phyloP scores from a whole-genome alignment of 306 rosid genomes.

The Rosa multiflora region DNA sequence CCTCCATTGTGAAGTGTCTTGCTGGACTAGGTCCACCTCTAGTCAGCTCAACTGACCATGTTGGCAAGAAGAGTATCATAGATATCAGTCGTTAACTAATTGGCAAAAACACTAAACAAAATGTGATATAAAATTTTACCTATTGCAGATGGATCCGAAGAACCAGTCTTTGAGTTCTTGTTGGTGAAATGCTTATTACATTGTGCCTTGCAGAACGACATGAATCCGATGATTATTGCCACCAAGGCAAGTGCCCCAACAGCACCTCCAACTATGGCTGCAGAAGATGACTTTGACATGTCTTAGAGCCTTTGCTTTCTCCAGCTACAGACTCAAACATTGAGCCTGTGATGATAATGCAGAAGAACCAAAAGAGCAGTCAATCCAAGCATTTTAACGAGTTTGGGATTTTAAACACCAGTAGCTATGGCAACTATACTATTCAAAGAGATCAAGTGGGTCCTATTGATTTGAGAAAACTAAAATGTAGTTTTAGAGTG shows the following conservation, averaged over 20 bases:
- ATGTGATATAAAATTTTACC: slow-evolving; percentile 27
- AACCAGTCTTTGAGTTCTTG: slow-evolving; percentile 43
- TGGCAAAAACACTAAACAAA: background rate
- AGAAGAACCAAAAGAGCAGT: background rate
- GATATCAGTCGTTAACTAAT: background rate
- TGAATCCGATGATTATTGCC: slow-evolving; percentile 25
- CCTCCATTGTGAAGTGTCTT: slow-evolving; percentile 24
- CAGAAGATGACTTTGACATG: slow-evolving; percentile 37
- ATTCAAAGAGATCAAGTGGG: too few species aligned
- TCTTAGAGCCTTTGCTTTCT: slow-evolving; percentile 15
- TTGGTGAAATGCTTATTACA: slow-evolving; percentile 21
- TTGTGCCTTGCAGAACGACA: slow-evolving; percentile 37
- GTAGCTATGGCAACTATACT: too few species aligned
- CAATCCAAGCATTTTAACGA: too few species aligned
- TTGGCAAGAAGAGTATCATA: background rate
- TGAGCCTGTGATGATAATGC: slow-evolving; percentile 27
- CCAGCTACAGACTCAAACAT: slow-evolving; percentile 22
- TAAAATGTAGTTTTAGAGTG: too few species aligned
- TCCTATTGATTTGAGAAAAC: too few species aligned
- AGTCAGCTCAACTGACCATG: slow-evolving; percentile 35
- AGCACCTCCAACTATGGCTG: slow-evolving; percentile 33
- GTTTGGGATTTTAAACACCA: too few species aligned
- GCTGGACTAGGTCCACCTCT: slow-evolving; percentile 35
- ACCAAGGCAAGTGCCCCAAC: slow-evolving; percentile 35
- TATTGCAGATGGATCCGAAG: slow-evolving; percentile 48